Evolutionary conservation across 1,284 basidiomycete species (phyloP), one percentile per base, ranked within the genome.

Genomic region (Microbotryum lychnidis-dioicae): DNA sequence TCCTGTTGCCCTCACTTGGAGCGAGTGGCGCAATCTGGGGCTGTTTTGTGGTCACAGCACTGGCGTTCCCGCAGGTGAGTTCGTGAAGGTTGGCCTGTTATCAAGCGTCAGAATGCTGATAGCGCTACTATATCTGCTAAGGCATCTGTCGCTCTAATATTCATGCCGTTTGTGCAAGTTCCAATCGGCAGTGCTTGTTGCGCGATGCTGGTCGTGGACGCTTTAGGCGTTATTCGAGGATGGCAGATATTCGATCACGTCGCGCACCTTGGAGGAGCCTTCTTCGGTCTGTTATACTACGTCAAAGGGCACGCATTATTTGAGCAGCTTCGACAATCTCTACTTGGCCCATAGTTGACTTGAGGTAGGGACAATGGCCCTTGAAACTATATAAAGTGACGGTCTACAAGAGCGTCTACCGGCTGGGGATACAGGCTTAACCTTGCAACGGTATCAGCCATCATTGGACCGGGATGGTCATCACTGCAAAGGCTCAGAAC

Each of bases 181-280:
- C 69, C 70, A 1, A 72, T 70, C 42, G 68, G 63, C 37, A 33
- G 27, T 48, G 50, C 47, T 10, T 45, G 33, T 20, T 31, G 37
- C 6, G 25, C 45, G 6, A 50, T 69, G 54, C 54, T 69, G 53
- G 50, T 61, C 4, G 50, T 69, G 52, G 69, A 70, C 57, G 6
- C 65, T n/a, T 49, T 63, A 44, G 69, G 71, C 1, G 58, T 72
- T 6, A 10, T 71, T 4, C 64, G 67, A 21, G 68, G 69, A 10
- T 71, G 70, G 70, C 51, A 56, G 23, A 57, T 65, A 53, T 70
- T 72, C 52, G 71, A 72, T 52, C 71, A 72, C 54, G 66, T 62
- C 18, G 71, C 71, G 1, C 71, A 72, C 54, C 60, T 72, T 18
- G 58, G 65, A 3, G 71, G 71, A 8, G 68, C 62, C 10, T 50